Evolutionary conservation across 176 grass and related monocot species (phyloP), one percentile per base, ranked within the genome.

Genomic region (Zizania latifolia): DNA sequence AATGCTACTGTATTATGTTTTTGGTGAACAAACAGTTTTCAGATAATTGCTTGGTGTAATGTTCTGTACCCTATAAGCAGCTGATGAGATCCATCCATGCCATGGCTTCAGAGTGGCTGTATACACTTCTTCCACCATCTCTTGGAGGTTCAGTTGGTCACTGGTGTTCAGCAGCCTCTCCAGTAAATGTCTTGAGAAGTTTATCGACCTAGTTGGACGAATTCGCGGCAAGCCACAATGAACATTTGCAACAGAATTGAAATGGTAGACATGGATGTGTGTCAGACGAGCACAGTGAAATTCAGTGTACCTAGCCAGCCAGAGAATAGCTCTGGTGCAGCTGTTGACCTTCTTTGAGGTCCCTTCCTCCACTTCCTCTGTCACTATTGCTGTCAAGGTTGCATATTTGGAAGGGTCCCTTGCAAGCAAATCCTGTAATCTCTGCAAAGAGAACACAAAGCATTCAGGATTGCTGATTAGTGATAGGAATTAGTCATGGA

Each of bases 31-130:
- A 37, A 29, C 1, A 32, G 6, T 56, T n/a, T 17, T 74, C 30
- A 64, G 4, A 71, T 62, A 15, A 50, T 1, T 3, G 21, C 15
- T 40, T 50, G 17, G 8, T 53, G 48, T 68, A 15, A 50, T 4
- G 21, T 26, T 41, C 50, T 55, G 65, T 89, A 96, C 93, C 84
- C 84, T 92, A 74, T 90, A 96, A 70, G 93, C 93, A 59, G 89
- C 86, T 70, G 78, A 87, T 24, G 93, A 84, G 11, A 96, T 96
- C 93, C 93, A 96, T 5, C 93, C 89, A 58, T 96, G 93, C 78
- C 85, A 96, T 73, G 89, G 89, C 83, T 88, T 90, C 70, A 92
- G 81, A 48, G 86, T 90, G 72, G 0, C 19, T 8, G 5, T 34
- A 28, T 92, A 96, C 16, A 89, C 81, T 58, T 96, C 89, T 81